Conservation (phyloP, 257 asterid genomes). For the Solanum pimpinellifolium region DNA sequence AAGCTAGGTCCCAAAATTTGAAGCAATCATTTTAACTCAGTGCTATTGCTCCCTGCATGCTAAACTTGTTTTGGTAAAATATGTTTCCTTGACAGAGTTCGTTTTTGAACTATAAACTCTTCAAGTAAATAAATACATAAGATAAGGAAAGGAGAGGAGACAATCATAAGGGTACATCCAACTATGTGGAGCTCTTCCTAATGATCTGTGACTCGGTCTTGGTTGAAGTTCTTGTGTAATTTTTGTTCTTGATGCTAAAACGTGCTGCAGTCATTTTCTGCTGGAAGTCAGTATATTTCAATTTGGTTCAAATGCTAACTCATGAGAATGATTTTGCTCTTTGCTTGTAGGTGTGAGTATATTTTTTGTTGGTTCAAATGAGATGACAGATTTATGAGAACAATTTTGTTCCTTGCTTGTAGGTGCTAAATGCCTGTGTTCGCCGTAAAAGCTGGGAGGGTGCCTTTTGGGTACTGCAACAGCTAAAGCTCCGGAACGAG, state of each 20-base stretch:
- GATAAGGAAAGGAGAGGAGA: neutral
- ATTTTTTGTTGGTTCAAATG: neutral
- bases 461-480: conserved; percentile 96
- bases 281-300: neutral
- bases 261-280: neutral
- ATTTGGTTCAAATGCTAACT: neutral
- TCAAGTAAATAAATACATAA: neutral
- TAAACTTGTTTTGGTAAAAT: neutral
- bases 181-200: neutral
- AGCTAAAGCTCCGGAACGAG: conserved; percentile 44
- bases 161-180: neutral
- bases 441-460: conserved; percentile 88
- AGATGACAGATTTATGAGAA: neutral
- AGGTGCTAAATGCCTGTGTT: conserved; percentile 93
- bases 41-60: neutral
- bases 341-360: conserved; percentile 27
- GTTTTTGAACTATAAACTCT: neutral
- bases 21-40: neutral
- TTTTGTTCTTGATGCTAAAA: neutral
- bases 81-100: neutral
- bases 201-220: neutral
- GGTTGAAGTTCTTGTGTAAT: neutral
- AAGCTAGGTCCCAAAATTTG: neutral
- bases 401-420: conserved; percentile 1
- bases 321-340: neutral